Base-by-base conservation (phyloP, 441 rosid species). In the Codiaeum variegatum region DNA sequence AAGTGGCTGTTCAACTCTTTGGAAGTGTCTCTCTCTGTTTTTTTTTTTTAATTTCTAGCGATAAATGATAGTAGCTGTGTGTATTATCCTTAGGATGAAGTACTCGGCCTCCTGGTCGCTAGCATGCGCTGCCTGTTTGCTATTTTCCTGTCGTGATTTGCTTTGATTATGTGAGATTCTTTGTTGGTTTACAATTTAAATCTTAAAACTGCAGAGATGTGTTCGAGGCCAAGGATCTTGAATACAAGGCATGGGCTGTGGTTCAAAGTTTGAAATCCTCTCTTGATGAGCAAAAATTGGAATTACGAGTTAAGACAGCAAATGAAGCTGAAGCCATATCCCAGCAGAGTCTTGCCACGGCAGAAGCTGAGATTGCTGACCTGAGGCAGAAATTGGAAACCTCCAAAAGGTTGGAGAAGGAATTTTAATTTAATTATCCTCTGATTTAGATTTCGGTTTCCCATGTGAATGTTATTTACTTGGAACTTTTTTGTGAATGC, bases 301-400 rank as follows among this genome's bases (percentile, higher is more conserved):
- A 96, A 81, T 78, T 85, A 71, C 91, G 96, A 31, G 99, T 96
- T 38, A 96, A 96, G 88, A 87, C 85, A 38, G 97, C 99, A 74
- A 96, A 89, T 79, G 97, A 93, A 88, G 98, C 97, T 55, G 98
- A 96, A 79, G 98, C 99, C 42, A 73, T 83, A 59, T 91, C 99
- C 69, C 98, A 96, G 80, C 99, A 91, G 79, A 87, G 79, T 83
- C 85, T 96, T 79, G 99, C 97, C 74, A 88, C 97, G 78, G 96
- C 97, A 21, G 99, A 96, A 86, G 97, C 98, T 64, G 98, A 93
- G 83, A 90, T 96, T 86, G 94, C 94, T 79, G 97, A 93, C 67
- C 77, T 87, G 85, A 88, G 97, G 78, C 96, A 87, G 80, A 89
- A 84, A 79, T 82, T 87, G 78, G 97, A 96, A 76, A 85, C 85